Conservation (phyloP, 495 filamentous ascomycete genomes). For the Terfezia claveryi region DNA sequence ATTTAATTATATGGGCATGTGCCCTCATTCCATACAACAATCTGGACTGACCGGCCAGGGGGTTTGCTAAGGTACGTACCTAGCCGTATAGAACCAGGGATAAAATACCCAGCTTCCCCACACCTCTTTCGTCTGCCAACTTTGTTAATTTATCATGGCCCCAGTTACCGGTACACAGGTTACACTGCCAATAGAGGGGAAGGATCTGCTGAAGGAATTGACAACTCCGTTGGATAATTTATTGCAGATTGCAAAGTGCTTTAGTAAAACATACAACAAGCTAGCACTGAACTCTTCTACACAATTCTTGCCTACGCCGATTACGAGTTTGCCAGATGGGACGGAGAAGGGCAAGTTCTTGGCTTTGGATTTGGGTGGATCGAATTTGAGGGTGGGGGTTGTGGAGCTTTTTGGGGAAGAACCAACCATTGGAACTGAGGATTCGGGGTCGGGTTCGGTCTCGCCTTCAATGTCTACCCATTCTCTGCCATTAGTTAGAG, state of each 20-base stretch:
- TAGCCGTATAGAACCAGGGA: too few relatives aligned
- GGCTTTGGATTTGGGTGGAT: conserved; percentile 45
- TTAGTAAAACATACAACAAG: conserved; percentile 36
- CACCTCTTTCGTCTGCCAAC: too few relatives aligned
- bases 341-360: conserved; percentile 37
- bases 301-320: conserved; percentile 61
- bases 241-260: conserved; percentile 24
- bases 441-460: not conserved
- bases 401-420: conserved; percentile 39
- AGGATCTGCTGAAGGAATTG: too few relatives aligned
- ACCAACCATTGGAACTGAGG: not conserved
- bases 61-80: too few relatives aligned
- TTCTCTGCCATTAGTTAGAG: conserved; percentile 8
- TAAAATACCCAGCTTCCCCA: too few relatives aligned
- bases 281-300: conserved; percentile 43
- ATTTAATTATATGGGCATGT: too few relatives aligned
- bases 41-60: too few relatives aligned
- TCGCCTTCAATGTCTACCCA: conserved; percentile 10
- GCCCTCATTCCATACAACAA: too few relatives aligned
- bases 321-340: conserved; percentile 44
- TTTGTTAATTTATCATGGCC: too few relatives aligned
- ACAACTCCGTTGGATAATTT: too few relatives aligned
- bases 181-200: too few relatives aligned
- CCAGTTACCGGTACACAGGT: too few relatives aligned
- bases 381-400: conserved; percentile 59